These are phyloP conservation scores for Polyporus arcularius DNA, from an alignment of 768 basidiomycete species.

Conservation along the genomic window DNA sequence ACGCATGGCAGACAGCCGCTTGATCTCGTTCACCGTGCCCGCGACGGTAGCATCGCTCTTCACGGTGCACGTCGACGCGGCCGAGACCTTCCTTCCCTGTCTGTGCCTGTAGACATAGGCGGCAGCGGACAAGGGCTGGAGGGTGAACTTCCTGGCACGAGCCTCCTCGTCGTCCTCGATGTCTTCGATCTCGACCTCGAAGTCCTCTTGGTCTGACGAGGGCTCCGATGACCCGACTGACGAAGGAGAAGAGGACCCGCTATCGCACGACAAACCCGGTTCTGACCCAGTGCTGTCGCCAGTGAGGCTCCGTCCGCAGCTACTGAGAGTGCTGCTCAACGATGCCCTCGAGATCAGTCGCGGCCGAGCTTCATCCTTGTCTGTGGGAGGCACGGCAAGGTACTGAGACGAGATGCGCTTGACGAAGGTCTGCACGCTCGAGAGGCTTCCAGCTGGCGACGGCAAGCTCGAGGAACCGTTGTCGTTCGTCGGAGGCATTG, in stretches of 20 bases:
- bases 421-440: constrained; percentile 60
- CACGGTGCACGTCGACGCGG: constrained; percentile 38
- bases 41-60: constrained; percentile 29
- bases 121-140: constrained; percentile 5
- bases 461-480: constrained; percentile 20
- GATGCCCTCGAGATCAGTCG: constrained; percentile 26
- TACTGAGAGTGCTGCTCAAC: constrained; percentile 46
- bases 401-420: constrained; percentile 53
- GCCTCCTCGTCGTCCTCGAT: constrained; percentile 1
- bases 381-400: constrained; percentile 29
- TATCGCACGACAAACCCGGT: constrained; percentile 48
- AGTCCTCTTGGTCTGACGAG: constrained; percentile 17
- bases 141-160: not conserved
- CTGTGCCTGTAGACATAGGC: constrained; percentile 37
- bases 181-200: constrained; percentile 25
- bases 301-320: constrained; percentile 39
- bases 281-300: constrained; percentile 46
- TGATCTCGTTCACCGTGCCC: constrained; percentile 17
- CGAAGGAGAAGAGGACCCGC: constrained; percentile 27
- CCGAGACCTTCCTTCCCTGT: constrained; percentile 42
- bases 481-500: constrained; percentile 44
- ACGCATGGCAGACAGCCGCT: constrained; percentile 10
- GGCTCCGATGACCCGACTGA: constrained; percentile 23
- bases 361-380: constrained; percentile 18
- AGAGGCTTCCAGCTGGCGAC: constrained; percentile 43